These are phyloP conservation scores for Cicer judaicum DNA, from an alignment of 306 rosid species.

Conservation along the genomic window DNA sequence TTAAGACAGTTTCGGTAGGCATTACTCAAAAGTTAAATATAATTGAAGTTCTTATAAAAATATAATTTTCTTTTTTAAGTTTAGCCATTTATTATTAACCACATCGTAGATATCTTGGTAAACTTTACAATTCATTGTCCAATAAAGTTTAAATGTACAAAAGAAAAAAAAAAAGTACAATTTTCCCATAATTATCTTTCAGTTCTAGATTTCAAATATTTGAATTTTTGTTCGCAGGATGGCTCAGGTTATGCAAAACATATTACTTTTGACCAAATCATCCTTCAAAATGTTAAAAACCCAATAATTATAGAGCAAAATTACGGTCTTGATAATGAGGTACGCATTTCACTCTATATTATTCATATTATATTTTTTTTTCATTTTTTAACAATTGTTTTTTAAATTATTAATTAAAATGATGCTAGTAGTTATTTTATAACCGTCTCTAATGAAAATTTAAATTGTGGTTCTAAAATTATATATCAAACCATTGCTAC, in stretches of 20 bases:
- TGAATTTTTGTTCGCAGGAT: conserved; percentile 29
- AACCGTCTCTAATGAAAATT: too few species aligned
- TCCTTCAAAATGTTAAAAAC: not conserved
- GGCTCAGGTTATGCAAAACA: conserved; percentile 54
- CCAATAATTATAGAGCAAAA: conserved; percentile 52
- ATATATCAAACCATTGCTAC: not conserved
- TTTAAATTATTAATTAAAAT: too few species aligned
- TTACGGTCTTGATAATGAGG: not conserved
- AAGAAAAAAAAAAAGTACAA: not conserved
- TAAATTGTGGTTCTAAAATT: too few species aligned
- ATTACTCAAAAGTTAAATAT: too few species aligned
- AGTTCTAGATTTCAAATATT: not conserved
- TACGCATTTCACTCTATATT: not conserved
- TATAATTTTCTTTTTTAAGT: too few species aligned
- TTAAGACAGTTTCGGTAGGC: too few species aligned
- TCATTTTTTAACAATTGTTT: not conserved
- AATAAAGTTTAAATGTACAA: too few species aligned
- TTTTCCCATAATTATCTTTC: not conserved
- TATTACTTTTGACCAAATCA: conserved; percentile 47
- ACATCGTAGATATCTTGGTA: too few species aligned
- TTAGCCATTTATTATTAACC: too few species aligned
- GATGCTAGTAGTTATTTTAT: too few species aligned
- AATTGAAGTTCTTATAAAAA: too few species aligned
- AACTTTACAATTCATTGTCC: too few species aligned
- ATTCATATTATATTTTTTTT: not conserved